A percentile compares a stretch with the other conserved stretches of the same genome.
Conservation (phyloP, 805 yeast species). For the Candida yuanshanica region DNA sequence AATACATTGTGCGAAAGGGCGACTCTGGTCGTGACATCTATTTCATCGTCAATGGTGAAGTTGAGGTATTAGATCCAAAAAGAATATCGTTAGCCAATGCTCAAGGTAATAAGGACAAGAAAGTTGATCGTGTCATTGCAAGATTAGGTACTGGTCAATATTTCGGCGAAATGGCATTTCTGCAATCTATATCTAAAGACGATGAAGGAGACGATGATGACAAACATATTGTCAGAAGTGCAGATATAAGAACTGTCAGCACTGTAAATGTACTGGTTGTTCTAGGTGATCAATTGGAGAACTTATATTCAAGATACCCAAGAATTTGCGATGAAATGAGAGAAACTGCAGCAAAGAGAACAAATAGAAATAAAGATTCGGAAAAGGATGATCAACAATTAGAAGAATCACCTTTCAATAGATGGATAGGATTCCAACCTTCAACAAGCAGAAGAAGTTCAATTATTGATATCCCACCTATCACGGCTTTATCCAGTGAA, state of each 20-base stretch:
- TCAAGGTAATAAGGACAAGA: constrained; percentile 14
- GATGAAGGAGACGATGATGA: constrained; percentile 1
- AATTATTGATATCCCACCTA: not conserved
- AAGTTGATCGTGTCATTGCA: constrained; percentile 43
- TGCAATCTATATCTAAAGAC: constrained; percentile 34
- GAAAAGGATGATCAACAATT: constrained; percentile 8
- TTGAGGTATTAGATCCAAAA: constrained; percentile 51
- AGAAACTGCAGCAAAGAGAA: constrained; percentile 52
- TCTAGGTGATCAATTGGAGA: constrained; percentile 47
- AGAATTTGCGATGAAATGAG: constrained; percentile 52
- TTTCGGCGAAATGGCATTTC: constrained; percentile 74
- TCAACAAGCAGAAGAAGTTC: constrained; percentile 8
- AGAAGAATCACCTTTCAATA: constrained; percentile 17
- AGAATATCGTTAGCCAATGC: constrained; percentile 20
- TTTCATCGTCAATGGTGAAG: constrained; percentile 63
- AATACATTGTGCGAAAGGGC: constrained; percentile 54
- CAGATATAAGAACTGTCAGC: constrained; percentile 57
- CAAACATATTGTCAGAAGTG: constrained; percentile 38
- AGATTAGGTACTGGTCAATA: constrained; percentile 57
- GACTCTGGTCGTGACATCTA: constrained; percentile 59
- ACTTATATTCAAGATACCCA: constrained; percentile 55
- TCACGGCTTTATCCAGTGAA: too few relatives aligned
- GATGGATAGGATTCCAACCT: constrained; percentile 22
- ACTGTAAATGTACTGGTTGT: constrained; percentile 57
- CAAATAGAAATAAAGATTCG: constrained; percentile 23